phyloP scores from a whole-genome alignment of 306 rosid species.

The Cicer chorassanicum region DNA sequence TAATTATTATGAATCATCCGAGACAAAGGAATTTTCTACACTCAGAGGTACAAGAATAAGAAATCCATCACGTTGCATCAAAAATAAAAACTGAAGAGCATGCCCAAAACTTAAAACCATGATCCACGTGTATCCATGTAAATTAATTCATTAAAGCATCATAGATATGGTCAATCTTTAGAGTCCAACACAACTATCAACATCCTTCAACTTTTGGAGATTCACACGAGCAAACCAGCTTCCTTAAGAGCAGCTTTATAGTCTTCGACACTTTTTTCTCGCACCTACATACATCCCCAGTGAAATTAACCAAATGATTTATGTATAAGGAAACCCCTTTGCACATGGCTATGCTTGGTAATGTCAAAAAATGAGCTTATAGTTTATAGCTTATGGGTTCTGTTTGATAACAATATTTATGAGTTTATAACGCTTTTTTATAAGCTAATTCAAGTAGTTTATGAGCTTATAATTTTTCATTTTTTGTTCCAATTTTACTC shows the following conservation, averaged over 20 bases:
- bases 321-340: slow-evolving; percentile 21
- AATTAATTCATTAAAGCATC: not conserved
- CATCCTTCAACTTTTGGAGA: slow-evolving; percentile 33
- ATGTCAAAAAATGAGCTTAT: too few species aligned
- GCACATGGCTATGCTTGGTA: not conserved
- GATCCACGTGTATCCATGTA: slow-evolving; percentile 8
- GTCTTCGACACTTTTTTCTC: slow-evolving; percentile 48
- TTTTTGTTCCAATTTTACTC: too few species aligned
- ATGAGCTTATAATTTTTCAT: too few species aligned
- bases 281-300: slow-evolving; percentile 49
- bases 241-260: slow-evolving; percentile 63
- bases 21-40: not conserved
- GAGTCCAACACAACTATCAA: slow-evolving; percentile 3
- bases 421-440: too few species aligned
- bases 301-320: slow-evolving; percentile 35
- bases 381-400: too few species aligned
- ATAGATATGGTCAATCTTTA: slow-evolving; percentile 18
- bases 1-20: too few species aligned
- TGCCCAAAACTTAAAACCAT: slow-evolving; percentile 32
- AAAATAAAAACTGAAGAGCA: slow-evolving; percentile 7
- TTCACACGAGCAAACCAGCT: slow-evolving; percentile 61
- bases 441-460: too few species aligned
- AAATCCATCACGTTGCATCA: not conserved
- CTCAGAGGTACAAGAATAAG: not conserved
- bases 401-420: too few species aligned